Evolutionary conservation across 208 protist species (phyloP).

Genomic region (Acanthamoeba divionensis): DNA sequence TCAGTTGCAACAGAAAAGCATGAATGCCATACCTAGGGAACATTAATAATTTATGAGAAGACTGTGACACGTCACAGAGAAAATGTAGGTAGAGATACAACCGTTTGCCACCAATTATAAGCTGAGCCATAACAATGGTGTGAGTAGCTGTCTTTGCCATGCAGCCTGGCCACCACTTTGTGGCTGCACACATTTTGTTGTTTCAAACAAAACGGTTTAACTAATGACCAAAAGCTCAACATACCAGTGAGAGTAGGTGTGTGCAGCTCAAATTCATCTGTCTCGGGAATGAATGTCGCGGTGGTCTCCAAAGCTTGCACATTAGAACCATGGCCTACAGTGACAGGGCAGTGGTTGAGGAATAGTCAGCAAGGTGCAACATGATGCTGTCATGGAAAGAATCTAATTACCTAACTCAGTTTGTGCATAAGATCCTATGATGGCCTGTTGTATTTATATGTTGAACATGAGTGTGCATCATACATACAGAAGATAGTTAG

Average conservation of each 20-base stretch:
- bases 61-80: not conserved
- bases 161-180: conserved; percentile 73
- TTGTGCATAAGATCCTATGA: conserved; percentile 52
- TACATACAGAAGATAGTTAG: not conserved
- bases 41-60: not conserved
- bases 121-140: conserved; percentile 70
- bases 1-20: conserved; percentile 72
- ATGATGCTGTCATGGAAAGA: not conserved
- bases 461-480: not conserved
- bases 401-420: conserved; percentile 29
- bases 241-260: conserved; percentile 60
- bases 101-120: conserved; percentile 65
- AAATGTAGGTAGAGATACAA: not conserved
- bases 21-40: conserved; percentile 67
- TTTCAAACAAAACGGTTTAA: not conserved
- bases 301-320: conserved; percentile 74
- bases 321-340: conserved; percentile 56
- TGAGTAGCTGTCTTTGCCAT: conserved; percentile 54
- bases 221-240: not conserved
- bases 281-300: conserved; percentile 63
- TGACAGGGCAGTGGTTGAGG: not conserved
- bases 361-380: not conserved
- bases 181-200: not conserved
- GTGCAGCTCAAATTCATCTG: conserved; percentile 74
- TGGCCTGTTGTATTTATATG: not conserved